Conservation (phyloP, 805 yeast species). For the Zygosaccharomyces gambellarensis region DNA sequence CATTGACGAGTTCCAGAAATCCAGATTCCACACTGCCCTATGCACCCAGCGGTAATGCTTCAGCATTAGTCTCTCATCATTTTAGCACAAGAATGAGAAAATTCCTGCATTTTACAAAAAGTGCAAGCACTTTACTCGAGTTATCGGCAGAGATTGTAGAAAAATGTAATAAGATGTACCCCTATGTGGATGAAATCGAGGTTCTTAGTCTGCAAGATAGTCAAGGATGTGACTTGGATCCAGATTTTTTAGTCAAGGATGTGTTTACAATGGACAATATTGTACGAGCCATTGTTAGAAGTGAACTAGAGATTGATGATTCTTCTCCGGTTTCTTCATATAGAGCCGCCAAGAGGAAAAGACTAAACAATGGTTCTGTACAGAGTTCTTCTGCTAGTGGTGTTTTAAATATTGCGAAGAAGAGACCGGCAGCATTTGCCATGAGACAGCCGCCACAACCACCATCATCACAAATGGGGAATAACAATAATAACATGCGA, state of each 20-base stretch:
- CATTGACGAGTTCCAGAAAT: slow-evolving; percentile 13
- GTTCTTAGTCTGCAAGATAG: slow-evolving; percentile 63
- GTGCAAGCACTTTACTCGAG: slow-evolving; percentile 41
- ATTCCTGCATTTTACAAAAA: slow-evolving; percentile 60
- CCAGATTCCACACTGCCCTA: slow-evolving; percentile 13
- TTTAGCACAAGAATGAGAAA: slow-evolving; percentile 38
- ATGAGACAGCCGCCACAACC: slow-evolving; percentile 9
- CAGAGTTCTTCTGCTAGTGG: slow-evolving; percentile 15
- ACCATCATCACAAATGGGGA: neutral
- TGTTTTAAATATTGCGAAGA: slow-evolving; percentile 22
- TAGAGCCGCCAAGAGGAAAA: slow-evolving; percentile 21
- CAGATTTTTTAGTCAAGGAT: slow-evolving; percentile 62
- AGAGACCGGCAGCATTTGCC: slow-evolving; percentile 17
- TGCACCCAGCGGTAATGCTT: slow-evolving; percentile 36
- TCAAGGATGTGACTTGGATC: slow-evolving; percentile 71
- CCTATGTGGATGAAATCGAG: slow-evolving; percentile 46
- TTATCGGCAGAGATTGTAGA: slow-evolving; percentile 51
- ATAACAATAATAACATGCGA: slow-evolving; percentile 18
- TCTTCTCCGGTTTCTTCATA: slow-evolving; percentile 25
- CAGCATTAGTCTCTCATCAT: slow-evolving; percentile 19
- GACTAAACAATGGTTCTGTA: slow-evolving; percentile 20
- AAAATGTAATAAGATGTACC: slow-evolving; percentile 61
- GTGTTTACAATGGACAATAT: slow-evolving; percentile 51
- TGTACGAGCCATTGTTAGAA: slow-evolving; percentile 42
- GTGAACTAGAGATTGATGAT: slow-evolving; percentile 35